These are phyloP conservation scores for Fusarium sp. DNA, from an alignment of 2,329 filamentous ascomycete species.

Conservation along the genomic window DNA sequence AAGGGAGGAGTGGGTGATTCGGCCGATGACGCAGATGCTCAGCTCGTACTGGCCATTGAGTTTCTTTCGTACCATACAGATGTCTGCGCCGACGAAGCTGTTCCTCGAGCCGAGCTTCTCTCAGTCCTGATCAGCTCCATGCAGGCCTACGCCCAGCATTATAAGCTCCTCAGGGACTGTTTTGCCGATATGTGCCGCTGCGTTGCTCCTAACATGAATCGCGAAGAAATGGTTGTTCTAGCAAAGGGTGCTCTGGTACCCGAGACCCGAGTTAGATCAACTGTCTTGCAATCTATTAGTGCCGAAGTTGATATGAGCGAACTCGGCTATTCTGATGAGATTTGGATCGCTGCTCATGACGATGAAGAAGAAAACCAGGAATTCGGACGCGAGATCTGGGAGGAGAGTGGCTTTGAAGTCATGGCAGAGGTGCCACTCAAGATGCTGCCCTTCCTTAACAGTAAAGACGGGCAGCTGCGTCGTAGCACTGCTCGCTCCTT, in stretches of 20 bases:
- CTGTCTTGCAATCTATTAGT: slow-evolving; percentile 90
- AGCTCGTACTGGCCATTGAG: slow-evolving; percentile 90
- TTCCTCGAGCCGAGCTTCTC: slow-evolving; percentile 84
- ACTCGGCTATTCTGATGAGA: slow-evolving; percentile 86
- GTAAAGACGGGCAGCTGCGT: slow-evolving; percentile 84
- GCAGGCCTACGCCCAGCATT: slow-evolving; percentile 92
- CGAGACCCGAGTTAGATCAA: slow-evolving; percentile 83
- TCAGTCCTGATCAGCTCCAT: slow-evolving; percentile 82
- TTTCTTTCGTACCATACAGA: slow-evolving; percentile 91
- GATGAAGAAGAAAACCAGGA: slow-evolving; percentile 89
- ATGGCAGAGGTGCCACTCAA: slow-evolving; percentile 74
- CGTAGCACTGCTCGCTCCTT: slow-evolving; percentile 86
- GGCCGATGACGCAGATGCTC: slow-evolving; percentile 87
- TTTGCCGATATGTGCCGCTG: slow-evolving; percentile 88
- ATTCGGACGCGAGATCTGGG: slow-evolving; percentile 91
- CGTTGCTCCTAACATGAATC: slow-evolving; percentile 84
- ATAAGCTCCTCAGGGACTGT: slow-evolving; percentile 95
- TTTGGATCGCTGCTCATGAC: slow-evolving; percentile 95
- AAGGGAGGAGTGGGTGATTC: slow-evolving; percentile 82
- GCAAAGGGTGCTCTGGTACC: slow-evolving; percentile 84
- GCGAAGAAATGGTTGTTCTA: slow-evolving; percentile 81
- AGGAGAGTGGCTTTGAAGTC: slow-evolving; percentile 87
- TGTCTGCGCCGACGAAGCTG: slow-evolving; percentile 79
- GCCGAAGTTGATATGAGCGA: slow-evolving; percentile 94
- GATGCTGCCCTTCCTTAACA: slow-evolving; percentile 85